Conservation (phyloP, 306 rosid species). For the Pueraria montana region DNA sequence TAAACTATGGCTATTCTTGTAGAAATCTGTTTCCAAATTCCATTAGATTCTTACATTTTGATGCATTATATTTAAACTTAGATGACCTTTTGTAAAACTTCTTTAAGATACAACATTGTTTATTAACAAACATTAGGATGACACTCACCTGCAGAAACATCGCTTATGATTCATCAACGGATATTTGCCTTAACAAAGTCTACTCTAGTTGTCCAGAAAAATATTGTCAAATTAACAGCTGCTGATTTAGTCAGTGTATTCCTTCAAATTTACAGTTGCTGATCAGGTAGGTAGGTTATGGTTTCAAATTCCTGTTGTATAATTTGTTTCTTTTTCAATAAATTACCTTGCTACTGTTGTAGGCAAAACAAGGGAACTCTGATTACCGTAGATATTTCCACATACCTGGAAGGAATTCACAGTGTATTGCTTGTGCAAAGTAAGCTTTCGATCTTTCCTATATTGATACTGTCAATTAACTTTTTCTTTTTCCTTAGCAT, state of each 20-base stretch:
- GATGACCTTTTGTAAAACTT: too few species aligned
- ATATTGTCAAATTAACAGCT: conserved; percentile 81
- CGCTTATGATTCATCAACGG: conserved; percentile 80
- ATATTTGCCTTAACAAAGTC: conserved; percentile 79
- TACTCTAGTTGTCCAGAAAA: conserved; percentile 75
- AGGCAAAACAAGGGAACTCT: too few species aligned
- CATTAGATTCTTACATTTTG: conserved; percentile 20
- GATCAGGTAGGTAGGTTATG: conserved; percentile 82
- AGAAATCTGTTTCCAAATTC: conserved; percentile 35
- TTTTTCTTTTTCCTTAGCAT: conserved; percentile 41
- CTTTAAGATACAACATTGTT: not conserved
- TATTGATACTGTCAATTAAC: conserved; percentile 37
- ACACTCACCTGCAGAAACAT: conserved; percentile 71
- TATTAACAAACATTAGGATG: conserved; percentile 32
- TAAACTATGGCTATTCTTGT: conserved; percentile 35
- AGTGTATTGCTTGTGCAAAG: conserved; percentile 72
- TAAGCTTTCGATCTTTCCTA: conserved; percentile 60
- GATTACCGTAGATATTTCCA: too few species aligned
- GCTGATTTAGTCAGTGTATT: conserved; percentile 72
- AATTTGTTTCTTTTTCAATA: too few species aligned
- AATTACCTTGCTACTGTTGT: too few species aligned
- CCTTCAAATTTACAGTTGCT: conserved; percentile 56
- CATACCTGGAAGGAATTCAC: too few species aligned
- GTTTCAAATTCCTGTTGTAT: too few species aligned
- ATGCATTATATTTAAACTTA: conserved; percentile 12